A percentile compares a stretch with the other conserved stretches of the same genome.
These are phyloP conservation scores for Miamiensis avidus DNA, from an alignment of 169 alveolate genomes.

Conservation along the genomic window DNA sequence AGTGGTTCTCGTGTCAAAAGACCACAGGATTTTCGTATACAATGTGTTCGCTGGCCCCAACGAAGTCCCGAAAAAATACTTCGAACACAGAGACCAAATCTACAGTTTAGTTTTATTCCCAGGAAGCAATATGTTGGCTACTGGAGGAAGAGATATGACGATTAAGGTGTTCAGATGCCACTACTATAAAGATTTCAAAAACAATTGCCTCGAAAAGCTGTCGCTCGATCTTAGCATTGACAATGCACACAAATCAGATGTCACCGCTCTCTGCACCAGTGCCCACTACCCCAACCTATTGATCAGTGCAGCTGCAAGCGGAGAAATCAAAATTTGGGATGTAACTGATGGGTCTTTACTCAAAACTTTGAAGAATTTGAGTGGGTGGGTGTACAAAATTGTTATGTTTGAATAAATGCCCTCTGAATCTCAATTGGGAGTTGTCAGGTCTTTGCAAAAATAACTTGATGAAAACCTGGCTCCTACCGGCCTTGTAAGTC, in stretches of 20 bases:
- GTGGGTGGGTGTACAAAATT: conserved; percentile 20
- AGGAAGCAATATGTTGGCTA: not conserved
- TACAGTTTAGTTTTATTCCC: conserved; percentile 12
- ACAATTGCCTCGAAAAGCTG: conserved; percentile 11
- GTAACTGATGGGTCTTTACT: not conserved
- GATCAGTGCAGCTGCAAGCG: not conserved
- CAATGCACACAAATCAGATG: conserved; percentile 15
- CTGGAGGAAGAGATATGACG: conserved; percentile 15
- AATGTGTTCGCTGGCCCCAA: conserved; percentile 2
- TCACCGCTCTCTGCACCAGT: not conserved
- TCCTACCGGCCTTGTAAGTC: not conserved
- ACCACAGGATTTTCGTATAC: not conserved
- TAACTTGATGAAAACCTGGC: not conserved
- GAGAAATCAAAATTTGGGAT: conserved; percentile 22
- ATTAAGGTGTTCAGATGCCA: conserved; percentile 9
- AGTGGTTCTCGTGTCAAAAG: not conserved
- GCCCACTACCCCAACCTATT: not conserved
- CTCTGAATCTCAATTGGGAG: not conserved
- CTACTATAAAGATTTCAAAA: conserved; percentile 16
- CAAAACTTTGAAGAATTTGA: not conserved
- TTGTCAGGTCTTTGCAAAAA: not conserved
- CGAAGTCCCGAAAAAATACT: conserved; percentile 7
- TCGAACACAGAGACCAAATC: conserved; percentile 14
- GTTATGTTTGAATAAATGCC: conserved; percentile 1
- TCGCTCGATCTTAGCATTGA: not conserved